Evolutionary conservation across 2,329 filamentous ascomycete species (phyloP).

Genomic region (Alternaria viburni): DNA sequence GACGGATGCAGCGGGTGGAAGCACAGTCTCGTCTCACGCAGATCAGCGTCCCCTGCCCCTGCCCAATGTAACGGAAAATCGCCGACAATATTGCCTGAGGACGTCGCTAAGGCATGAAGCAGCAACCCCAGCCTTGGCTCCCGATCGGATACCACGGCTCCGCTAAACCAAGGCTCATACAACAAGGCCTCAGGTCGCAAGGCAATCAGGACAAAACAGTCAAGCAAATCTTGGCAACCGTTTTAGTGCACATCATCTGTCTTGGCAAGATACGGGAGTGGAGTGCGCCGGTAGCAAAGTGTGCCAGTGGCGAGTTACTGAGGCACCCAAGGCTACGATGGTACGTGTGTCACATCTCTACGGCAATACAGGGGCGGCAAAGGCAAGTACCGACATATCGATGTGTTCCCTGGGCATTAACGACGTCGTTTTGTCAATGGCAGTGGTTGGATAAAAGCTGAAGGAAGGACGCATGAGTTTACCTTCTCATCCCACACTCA

Average conservation of each 20-base stretch:
- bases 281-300: constrained; percentile 17
- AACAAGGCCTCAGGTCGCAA: constrained; percentile 21
- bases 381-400: constrained; percentile 15
- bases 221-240: constrained; percentile 38
- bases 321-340: constrained; percentile 1
- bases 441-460: constrained; percentile 35
- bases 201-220: constrained; percentile 13
- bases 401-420: constrained; percentile 1
- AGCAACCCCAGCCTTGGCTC: constrained; percentile 21
- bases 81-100: constrained; percentile 8
- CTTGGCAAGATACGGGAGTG: constrained; percentile 36
- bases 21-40: too few species aligned
- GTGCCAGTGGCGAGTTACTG: not conserved
- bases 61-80: not conserved
- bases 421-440: not conserved
- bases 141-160: constrained; percentile 18
- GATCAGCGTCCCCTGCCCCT: not conserved
- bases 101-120: constrained; percentile 14
- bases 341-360: constrained; percentile 19
- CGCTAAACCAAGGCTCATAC: constrained; percentile 25
- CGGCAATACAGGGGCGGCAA: constrained; percentile 17
- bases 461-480: constrained; percentile 20
- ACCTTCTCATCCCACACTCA: constrained; percentile 29
- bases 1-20: too few species aligned
- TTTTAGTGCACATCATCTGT: constrained; percentile 26